Percentiles rank a stretch among this genome's conserved stretches.
These are phyloP conservation scores for Hysterium pulicare DNA, from an alignment of 2,329 filamentous ascomycete species.

Conservation along the genomic window DNA sequence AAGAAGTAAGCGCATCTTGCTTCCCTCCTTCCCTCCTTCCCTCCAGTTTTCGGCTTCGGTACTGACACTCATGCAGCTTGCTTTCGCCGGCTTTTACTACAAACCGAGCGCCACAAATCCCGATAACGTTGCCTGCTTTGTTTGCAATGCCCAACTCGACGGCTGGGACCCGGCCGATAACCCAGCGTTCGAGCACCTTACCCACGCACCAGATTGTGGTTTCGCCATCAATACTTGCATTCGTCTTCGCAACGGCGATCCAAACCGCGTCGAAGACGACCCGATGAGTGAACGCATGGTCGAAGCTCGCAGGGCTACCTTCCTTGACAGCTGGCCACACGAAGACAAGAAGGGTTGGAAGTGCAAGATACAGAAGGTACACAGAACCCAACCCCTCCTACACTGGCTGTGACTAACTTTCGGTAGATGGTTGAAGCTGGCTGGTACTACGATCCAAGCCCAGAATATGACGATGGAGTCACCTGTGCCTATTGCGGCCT, in stretches of 20 bases:
- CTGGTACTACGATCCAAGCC: constrained; percentile 87
- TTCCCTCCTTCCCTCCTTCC: not conserved
- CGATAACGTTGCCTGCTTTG: constrained; percentile 88
- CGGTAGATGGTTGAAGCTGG: constrained; percentile 82
- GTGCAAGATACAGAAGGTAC: constrained; percentile 82
- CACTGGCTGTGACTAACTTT: not conserved
- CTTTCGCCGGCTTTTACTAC: constrained; percentile 88
- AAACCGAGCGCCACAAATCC: constrained; percentile 69
- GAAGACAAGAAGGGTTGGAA: constrained; percentile 85
- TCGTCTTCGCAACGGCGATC: constrained; percentile 59
- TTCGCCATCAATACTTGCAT: constrained; percentile 69
- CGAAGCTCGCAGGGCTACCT: constrained; percentile 77
- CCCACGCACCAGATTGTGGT: constrained; percentile 76
- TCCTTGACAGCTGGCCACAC: constrained; percentile 82
- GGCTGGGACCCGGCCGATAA: constrained; percentile 89
- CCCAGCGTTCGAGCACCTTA: constrained; percentile 79
- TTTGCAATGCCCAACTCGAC: constrained; percentile 78
- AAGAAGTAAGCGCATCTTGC: constrained; percentile 52
- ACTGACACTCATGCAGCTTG: constrained; percentile 59
- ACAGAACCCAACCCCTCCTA: not conserved
- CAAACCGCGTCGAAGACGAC: constrained; percentile 65
- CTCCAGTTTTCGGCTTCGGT: not conserved
- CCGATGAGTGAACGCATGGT: constrained; percentile 69
- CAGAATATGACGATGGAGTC: constrained; percentile 81
- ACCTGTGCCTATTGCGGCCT: constrained; percentile 89